Conservation (phyloP, 129 eudicot species). For the Rutidosis leptorrhynchoides region DNA sequence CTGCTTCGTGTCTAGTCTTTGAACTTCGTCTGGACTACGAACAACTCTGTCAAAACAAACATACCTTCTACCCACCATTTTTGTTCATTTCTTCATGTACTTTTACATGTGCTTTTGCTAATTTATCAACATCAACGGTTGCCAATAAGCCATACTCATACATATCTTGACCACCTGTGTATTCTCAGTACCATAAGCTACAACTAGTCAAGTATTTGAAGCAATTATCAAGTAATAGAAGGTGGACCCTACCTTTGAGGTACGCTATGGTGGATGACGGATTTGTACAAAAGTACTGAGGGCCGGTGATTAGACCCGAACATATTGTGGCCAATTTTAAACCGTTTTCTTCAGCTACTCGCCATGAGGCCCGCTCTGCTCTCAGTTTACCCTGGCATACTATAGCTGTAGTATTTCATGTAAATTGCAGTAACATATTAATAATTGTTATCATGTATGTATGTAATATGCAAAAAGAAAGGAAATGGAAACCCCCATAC, state of each 20-base stretch:
- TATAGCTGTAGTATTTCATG: conserved; percentile 51
- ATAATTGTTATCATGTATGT: no score
- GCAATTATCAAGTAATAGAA: neutral
- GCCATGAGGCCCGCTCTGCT: conserved; percentile 71
- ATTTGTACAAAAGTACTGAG: conserved; percentile 45
- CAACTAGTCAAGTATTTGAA: neutral
- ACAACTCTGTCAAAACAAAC: conserved; percentile 55
- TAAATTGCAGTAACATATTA: no score
- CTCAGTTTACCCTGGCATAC: conserved; percentile 77
- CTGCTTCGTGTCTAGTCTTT: conserved; percentile 44
- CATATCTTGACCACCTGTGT: conserved; percentile 66
- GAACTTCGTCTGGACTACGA: conserved; percentile 33
- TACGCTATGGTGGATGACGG: conserved; percentile 74
- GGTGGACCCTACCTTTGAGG: conserved; percentile 49
- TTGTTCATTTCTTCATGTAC: conserved; percentile 60
- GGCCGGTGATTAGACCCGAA: conserved; percentile 68
- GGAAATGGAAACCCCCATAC: no score
- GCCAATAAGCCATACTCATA: conserved; percentile 52
- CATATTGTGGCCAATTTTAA: conserved; percentile 61
- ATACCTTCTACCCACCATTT: conserved; percentile 48
- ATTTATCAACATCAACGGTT: conserved; percentile 49
- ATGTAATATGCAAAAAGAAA: no score
- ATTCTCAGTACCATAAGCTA: conserved; percentile 9
- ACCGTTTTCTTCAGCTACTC: conserved; percentile 50
- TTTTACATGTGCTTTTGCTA: conserved; percentile 64